A percentile compares a stretch with the other conserved stretches of the same genome.
These are phyloP conservation scores for Colletotrichum sp. DNA, from an alignment of 2,329 filamentous ascomycete genomes.

Conservation along the genomic window DNA sequence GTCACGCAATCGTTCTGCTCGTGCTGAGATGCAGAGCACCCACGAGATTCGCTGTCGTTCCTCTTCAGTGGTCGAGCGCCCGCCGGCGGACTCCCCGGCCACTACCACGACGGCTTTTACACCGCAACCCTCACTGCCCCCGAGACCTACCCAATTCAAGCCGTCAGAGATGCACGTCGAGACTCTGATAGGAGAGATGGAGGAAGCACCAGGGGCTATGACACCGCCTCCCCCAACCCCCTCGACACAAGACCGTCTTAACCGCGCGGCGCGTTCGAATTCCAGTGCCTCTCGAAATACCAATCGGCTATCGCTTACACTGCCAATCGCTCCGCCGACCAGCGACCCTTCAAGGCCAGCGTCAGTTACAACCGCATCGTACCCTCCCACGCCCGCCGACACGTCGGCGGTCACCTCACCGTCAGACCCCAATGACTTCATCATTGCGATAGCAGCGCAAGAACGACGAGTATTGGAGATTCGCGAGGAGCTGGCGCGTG, in stretches of 20 bases:
- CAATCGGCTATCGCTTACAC: constrained; percentile 64
- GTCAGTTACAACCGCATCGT: constrained; percentile 49
- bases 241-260: constrained; percentile 42
- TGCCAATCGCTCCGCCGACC: constrained; percentile 63
- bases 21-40: constrained; percentile 26
- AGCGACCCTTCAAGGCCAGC: constrained; percentile 57
- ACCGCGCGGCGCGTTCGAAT: constrained; percentile 55
- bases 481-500: constrained; percentile 84
- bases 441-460: constrained; percentile 90
- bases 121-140: background rate
- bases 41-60: constrained; percentile 45
- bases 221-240: constrained; percentile 42
- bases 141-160: constrained; percentile 1
- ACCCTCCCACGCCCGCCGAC: constrained; percentile 57
- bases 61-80: constrained; percentile 42
- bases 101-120: constrained; percentile 18
- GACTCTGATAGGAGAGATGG: constrained; percentile 5
- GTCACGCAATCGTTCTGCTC: constrained; percentile 27
- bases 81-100: constrained; percentile 29
- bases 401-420: constrained; percentile 47
- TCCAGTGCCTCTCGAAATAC: constrained; percentile 59
- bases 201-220: constrained; percentile 10
- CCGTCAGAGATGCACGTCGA: constrained; percentile 10
- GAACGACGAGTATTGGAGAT: constrained; percentile 91
- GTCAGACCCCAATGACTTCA: constrained; percentile 69